Evolutionary conservation across 257 asterid genomes (phyloP), one percentile per base, ranked within the genome.

Genomic region (Nicotiana obtusifolia): DNA sequence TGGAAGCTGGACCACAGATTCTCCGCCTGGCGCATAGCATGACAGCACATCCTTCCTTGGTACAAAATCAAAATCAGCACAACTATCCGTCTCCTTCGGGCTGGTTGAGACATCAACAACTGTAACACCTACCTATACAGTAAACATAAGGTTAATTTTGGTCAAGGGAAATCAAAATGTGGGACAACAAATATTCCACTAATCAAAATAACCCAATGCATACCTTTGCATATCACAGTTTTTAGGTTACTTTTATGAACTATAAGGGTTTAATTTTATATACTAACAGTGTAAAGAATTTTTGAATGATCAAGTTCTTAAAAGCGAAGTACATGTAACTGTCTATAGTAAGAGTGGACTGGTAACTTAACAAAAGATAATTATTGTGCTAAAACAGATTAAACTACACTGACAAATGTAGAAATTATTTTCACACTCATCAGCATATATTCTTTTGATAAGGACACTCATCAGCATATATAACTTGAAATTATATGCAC

Each of bases 21-120:
- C 88, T 85, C 73, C 87, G 14, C 84, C 67, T 77, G 68, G 89
- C 61, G 66, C 59, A 86, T 64, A 87, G 89, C 89, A 86, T 20
- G 91, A 91, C 81, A 95, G 94, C 52, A 92, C 87, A 68, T 91
- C 96, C 76, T 88, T 91, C 64, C 87, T 90, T 2, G 98, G 83
- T 78, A 95, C 91, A 83, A 92, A 92, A 31, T 82, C 84, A 81
- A 92, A 95, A 86, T 90, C 92, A 7, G 87, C 93, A 80, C 88
- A 88, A n/a, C 82, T 84, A 76, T 89, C 83, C 0, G 86, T 87
- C 85, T 79, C 86, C 81, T 86, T 85, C 44, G 62, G 41, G 78
- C 95, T 69, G 30, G 87, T 80, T n/a, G 98, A 95, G 82, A 95
- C 97, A 84, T 95, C 99, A 44, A 95, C 90, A 49, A 94, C 86